These are phyloP conservation scores for Coemansia sp. DNA, from an alignment of 192 early-diverging fungal genomes.

Conservation along the genomic window DNA sequence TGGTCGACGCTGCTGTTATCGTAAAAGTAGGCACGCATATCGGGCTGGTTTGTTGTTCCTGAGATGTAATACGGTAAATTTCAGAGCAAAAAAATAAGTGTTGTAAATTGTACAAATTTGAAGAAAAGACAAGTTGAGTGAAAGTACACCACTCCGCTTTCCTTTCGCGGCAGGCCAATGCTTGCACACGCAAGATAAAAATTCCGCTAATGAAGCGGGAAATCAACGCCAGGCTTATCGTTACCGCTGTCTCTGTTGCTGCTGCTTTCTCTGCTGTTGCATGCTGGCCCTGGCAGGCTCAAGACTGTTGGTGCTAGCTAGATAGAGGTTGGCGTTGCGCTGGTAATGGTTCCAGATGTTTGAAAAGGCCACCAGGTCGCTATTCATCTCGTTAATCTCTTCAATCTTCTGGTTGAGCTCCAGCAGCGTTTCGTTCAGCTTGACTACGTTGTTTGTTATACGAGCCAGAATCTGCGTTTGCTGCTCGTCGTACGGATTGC, in stretches of 20 bases:
- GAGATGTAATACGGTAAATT: background rate
- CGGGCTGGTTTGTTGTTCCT: too few relatives aligned
- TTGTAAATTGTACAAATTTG: too few relatives aligned
- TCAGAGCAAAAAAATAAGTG: background rate
- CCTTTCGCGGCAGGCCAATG: too few relatives aligned
- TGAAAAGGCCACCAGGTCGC: conserved; percentile 50
- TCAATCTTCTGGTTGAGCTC: conserved; percentile 53
- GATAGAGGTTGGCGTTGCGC: conserved; percentile 47
- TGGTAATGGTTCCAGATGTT: conserved; percentile 55
- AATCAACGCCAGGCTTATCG: background rate
- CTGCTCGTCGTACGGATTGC: conserved; percentile 52
- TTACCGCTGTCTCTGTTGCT: background rate
- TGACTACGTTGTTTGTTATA: conserved; percentile 52
- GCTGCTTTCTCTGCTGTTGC: background rate
- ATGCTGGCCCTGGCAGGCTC: conserved; percentile 14
- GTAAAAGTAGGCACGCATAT: conserved; percentile 80
- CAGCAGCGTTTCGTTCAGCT: conserved; percentile 48
- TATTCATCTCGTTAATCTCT: conserved; percentile 53
- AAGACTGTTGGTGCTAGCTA: conserved; percentile 44
- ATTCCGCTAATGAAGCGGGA: too few relatives aligned
- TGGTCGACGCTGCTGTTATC: conserved; percentile 68
- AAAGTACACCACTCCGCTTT: background rate
- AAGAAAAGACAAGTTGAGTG: too few relatives aligned
- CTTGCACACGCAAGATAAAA: background rate
- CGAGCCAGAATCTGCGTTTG: conserved; percentile 52